Conservation (phyloP, 2,329 filamentous ascomycete species). For the Aspergillus fijiensis region DNA sequence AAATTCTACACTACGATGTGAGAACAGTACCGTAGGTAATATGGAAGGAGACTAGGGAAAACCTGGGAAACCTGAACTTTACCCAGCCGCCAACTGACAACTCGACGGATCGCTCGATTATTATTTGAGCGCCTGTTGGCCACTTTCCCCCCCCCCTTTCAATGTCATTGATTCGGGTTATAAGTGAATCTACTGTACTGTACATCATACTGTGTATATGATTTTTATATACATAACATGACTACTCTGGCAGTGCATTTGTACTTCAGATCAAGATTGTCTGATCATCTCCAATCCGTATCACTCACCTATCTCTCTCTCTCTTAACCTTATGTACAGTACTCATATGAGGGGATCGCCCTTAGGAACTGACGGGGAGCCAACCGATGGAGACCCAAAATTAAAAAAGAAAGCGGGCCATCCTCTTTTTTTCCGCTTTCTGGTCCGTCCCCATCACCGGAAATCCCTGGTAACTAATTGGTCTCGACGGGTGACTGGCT, state of each 20-base stretch:
- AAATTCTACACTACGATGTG: too few species aligned
- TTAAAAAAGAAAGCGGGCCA: neutral
- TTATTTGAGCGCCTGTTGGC: neutral
- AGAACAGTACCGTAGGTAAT: too few species aligned
- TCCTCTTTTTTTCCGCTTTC: neutral
- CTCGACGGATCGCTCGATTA: neutral
- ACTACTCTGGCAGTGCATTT: too few species aligned
- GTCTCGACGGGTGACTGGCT: slow-evolving; percentile 15
- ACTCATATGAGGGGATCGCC: neutral
- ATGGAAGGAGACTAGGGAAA: slow-evolving; percentile 2
- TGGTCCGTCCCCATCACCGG: neutral
- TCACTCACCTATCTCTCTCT: neutral
- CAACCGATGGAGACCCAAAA: neutral
- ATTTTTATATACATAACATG: too few species aligned
- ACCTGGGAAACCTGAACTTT: neutral
- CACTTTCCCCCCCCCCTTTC: neutral
- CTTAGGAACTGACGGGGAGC: neutral
- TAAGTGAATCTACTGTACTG: too few species aligned
- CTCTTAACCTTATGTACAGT: neutral
- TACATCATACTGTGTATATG: too few species aligned
- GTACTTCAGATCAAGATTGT: neutral
- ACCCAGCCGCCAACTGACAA: neutral
- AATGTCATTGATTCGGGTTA: too few species aligned
- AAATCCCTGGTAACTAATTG: slow-evolving; percentile 5
- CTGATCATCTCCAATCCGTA: neutral